Evolutionary conservation across 2,329 filamentous ascomycete genomes (phyloP), one percentile per base, ranked within the genome.

Genomic region (Mycosphaerella sp.): DNA sequence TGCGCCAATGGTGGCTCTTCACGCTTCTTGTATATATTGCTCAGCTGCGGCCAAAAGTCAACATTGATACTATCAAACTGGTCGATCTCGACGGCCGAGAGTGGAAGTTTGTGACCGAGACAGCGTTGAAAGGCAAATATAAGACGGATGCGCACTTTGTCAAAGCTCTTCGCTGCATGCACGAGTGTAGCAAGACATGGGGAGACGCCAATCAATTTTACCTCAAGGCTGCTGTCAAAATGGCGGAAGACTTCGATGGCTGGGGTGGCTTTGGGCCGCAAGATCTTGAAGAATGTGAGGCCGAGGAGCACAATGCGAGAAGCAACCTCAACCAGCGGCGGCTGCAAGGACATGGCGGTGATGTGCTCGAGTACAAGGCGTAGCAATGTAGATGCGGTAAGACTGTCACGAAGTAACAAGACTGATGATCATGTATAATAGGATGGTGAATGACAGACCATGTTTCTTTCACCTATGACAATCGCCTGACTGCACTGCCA

Each of bases 1-100:
- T 97, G 7, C 77, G 86, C 35, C 84, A 95, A 67, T 97, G 93
- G 89, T 95, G 89, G 87, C 72, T 98, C 4, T 79, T 95, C 37
- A 81, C 85, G 0, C 68, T 96, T 37, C 79, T 82, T 0, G 79
- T 90, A 9, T 97, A 93, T 65, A 80, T 95, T 47, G 73, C 82
- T 2, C 84, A 87, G 63, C 72, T 85, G 21, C 78, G 91, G 16
- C 93, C 90, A 0, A 72, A 76, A 52, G 81, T 95, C 50, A 78
- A 86, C 49, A 72, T 80, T n/a, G 79, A 84, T 50, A 75, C 78
- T 25, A 77, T 93, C 51, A 74, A 76, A 4, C 66, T 75, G 0
- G 75, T 77, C 37, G 80, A 88, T 40, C 62, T 81, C n/a, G 76
- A 79, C 35, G 79, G 75, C 1, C 82, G 82, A 61, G 76, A 80